Evolutionary conservation across 768 basidiomycete species (phyloP), one percentile per base, ranked within the genome.

Genomic region (Rhizopogon vesiculosus): DNA sequence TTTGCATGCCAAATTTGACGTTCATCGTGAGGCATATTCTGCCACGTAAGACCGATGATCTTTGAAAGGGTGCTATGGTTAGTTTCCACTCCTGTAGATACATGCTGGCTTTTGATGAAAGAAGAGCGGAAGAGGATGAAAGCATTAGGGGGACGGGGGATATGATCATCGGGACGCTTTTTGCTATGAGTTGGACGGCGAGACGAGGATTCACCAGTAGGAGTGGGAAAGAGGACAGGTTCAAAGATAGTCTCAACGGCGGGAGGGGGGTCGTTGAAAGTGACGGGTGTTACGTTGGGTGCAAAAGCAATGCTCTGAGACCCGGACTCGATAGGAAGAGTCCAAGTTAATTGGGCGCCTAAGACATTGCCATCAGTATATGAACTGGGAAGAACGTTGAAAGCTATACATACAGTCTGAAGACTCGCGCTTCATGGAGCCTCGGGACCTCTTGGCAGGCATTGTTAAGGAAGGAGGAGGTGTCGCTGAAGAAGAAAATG

Each of bases 111-210:
- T 72, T 87, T 88, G 69, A 91, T 88, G 71, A 91, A 91, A 0
- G 86, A 85, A 0, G 87, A 88, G 58, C 89, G 85, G 77, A 91
- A 92, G 63, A 92, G 80, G 65, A 91, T 92, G 73, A 92, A 92
- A 25, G 89, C 90, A 64, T 92, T 91, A 2, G 89, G 87, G 1
- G 89, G 89, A 42, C 89, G 87, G 16, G 89, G 89, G 59, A 92
- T 88, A 66, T 91, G 87, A 59, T 86, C 81, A 28, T 83, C 81
- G 13, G 82, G 80, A 66, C 86, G 87, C 72, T 87, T 86, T 76
- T 83, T 87, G 45, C 78, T 74, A 62, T 89, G 87, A 0, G 78
- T 77, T 6, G 75, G 68, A 41, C 77, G 78, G 39, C 78, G 77
- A 38, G 77, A 61, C 19, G 68, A 58, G 42, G 39, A 50, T 8